Percentiles rank a stretch among this genome's conserved stretches.
Evolutionary conservation across 495 filamentous ascomycete genomes (phyloP).

Genomic region (Podospora fimiseda): DNA sequence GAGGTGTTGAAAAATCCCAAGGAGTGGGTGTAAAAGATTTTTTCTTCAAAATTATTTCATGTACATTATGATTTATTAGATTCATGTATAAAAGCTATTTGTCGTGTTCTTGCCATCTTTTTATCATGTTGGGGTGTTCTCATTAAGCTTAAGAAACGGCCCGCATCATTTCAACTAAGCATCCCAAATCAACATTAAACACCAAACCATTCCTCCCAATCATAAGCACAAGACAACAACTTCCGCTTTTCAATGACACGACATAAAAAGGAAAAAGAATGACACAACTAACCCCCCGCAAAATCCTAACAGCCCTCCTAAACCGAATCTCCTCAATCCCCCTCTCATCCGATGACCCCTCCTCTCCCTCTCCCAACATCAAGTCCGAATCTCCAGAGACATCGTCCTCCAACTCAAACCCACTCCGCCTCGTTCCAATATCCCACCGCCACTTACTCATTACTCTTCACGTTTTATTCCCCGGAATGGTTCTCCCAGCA

Average conservation of each 20-base stretch:
- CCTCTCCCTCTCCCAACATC: constrained; percentile 3
- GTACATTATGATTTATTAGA: constrained; percentile 7
- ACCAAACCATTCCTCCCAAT: background rate
- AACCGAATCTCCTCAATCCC: background rate
- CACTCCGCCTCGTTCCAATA: constrained; percentile 33
- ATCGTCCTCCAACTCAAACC: constrained; percentile 24
- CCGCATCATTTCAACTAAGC: background rate
- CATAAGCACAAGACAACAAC: too few relatives aligned
- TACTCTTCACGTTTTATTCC: constrained; percentile 62
- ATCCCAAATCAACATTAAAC: background rate
- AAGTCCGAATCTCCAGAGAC: background rate
- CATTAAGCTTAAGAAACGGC: too few relatives aligned
- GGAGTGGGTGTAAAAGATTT: constrained; percentile 71
- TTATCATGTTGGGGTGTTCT: too few relatives aligned
- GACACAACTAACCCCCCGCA: background rate
- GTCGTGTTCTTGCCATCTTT: background rate
- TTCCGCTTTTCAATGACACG: too few relatives aligned
- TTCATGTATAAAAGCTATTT: constrained; percentile 3
- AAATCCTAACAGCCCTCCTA: background rate
- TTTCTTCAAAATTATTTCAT: background rate
- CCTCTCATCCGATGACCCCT: constrained; percentile 14
- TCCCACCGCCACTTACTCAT: constrained; percentile 42
- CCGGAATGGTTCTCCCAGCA: constrained; percentile 57
- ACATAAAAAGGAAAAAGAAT: background rate
- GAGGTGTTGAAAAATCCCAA: constrained; percentile 78